Base-by-base conservation (phyloP, 495 filamentous ascomycete species). In the Halenospora varia region DNA sequence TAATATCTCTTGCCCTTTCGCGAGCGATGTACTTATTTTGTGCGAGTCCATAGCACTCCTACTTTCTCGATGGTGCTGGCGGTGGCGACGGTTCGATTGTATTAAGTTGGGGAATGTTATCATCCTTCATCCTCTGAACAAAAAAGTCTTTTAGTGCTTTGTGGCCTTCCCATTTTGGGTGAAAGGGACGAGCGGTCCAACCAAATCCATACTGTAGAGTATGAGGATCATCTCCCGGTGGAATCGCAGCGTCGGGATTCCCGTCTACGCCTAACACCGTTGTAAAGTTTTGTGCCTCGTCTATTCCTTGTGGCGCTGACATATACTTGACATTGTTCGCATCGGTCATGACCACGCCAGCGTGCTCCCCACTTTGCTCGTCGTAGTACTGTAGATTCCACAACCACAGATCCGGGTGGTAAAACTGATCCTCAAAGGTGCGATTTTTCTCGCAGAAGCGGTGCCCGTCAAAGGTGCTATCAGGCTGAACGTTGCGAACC, bases 351-450 rank as follows among this genome's bases (percentile, higher is more conserved):
- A n/a, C 20, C 10, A 25, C 47, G n/a, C 47, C 47, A 3, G 10
- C 47, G 23, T 49, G 18, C 47, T 49, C 47, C 20, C 53, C 53
- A 1, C 20, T 55, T 13, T 55, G 19, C 6, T 40, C 53, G 42
- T 55, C 53, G 29, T 55, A 22, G 25, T 40, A 55, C 53, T 55
- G 22, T 10, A 55, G 20, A 29, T 44, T 55, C 41, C 53, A 55
- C 20, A 55, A 6, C 53, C 53, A 55, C 10, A 55, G 13, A 20
- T 47, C 53, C n/a, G 10, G 42, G 18, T 40, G 15, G 40, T 35
- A 41, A 35, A 19, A 55, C 20, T 55, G 53, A 48, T 55, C 53
- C 23, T 55, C 44, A n/a, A 46, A 46, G 10, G 25, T 46, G 11
- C 23, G 53, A 29, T 20, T 25, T 41, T 46, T 3, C 44, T 55